Conservation (phyloP, 352 stramenopile genomes). For the Elongisporangium anandrum region DNA sequence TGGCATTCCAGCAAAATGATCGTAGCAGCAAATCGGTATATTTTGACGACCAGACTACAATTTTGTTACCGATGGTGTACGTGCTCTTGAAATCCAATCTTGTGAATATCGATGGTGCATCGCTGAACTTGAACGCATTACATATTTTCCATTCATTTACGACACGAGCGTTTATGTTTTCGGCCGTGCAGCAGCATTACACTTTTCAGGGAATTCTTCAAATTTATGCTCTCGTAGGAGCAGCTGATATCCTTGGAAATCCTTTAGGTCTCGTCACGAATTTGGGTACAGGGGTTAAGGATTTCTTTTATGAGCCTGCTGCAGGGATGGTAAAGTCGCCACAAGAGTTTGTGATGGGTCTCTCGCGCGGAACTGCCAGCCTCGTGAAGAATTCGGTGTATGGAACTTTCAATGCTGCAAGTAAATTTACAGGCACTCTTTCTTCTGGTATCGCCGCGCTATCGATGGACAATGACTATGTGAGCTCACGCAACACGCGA, state of each 20-base stretch:
- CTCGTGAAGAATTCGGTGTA: slow-evolving; percentile 89
- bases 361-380: slow-evolving; percentile 87
- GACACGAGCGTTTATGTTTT: slow-evolving; percentile 61
- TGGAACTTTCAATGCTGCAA: slow-evolving; percentile 91
- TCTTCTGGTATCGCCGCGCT: slow-evolving; percentile 87
- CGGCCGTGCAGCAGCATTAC: slow-evolving; percentile 80
- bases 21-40: slow-evolving; percentile 26
- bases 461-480: slow-evolving; percentile 89
- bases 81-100: slow-evolving; percentile 60
- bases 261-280: slow-evolving; percentile 88
- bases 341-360: slow-evolving; percentile 84
- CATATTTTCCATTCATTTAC: slow-evolving; percentile 82
- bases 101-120: slow-evolving; percentile 74
- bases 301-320: slow-evolving; percentile 90
- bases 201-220: slow-evolving; percentile 71
- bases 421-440: slow-evolving; percentile 91
- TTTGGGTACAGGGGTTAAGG: slow-evolving; percentile 82
- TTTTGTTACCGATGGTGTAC: slow-evolving; percentile 53
- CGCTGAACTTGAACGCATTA: slow-evolving; percentile 77
- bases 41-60: slow-evolving; percentile 34
- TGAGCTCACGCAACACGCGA: slow-evolving; percentile 70
- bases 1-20: slow-evolving; percentile 74
- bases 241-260: slow-evolving; percentile 86
- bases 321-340: slow-evolving; percentile 85
- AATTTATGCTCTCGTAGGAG: slow-evolving; percentile 71